phyloP scores from a whole-genome alignment of 2,329 filamentous ascomycete genomes.

The Lecanicillium sp. region DNA sequence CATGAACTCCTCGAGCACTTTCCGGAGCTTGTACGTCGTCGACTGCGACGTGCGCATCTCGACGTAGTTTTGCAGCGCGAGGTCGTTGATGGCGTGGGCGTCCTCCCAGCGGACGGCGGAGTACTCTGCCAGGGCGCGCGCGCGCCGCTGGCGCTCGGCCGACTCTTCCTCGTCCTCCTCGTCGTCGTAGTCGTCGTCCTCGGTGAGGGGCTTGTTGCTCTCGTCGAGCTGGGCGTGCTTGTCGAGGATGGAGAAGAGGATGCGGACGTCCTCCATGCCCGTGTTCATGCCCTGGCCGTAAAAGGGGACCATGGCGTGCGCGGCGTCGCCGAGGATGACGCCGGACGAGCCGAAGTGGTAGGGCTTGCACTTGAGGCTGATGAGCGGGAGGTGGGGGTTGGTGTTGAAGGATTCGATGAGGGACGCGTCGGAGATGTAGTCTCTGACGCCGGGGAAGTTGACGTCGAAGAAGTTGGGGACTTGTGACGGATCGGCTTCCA shows the following conservation, averaged over 20 bases:
- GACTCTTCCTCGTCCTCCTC: slow-evolving; percentile 16
- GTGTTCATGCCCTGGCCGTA: slow-evolving; percentile 98
- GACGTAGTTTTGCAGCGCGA: slow-evolving; percentile 84
- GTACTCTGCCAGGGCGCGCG: slow-evolving; percentile 68
- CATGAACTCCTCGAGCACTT: slow-evolving; percentile 78
- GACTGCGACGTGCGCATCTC: slow-evolving; percentile 91
- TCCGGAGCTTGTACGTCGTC: slow-evolving; percentile 70
- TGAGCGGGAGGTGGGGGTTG: slow-evolving; percentile 87
- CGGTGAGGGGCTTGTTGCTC: slow-evolving; percentile 34
- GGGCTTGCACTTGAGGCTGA: slow-evolving; percentile 87
- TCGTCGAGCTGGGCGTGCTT: slow-evolving; percentile 47
- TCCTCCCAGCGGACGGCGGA: slow-evolving; percentile 68
- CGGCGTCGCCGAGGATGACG: slow-evolving; percentile 87
- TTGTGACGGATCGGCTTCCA: slow-evolving; percentile 56
- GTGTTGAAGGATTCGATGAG: slow-evolving; percentile 67
- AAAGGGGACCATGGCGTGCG: slow-evolving; percentile 97
- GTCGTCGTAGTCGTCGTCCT: slow-evolving; percentile 10
- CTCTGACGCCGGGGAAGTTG: slow-evolving; percentile 81
- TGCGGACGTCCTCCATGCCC: slow-evolving; percentile 85
- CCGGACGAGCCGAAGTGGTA: slow-evolving; percentile 73
- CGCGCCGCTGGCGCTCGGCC: slow-evolving; percentile 49
- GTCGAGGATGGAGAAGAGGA: slow-evolving; percentile 79
- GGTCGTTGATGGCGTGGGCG: slow-evolving; percentile 83
- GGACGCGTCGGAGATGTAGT: slow-evolving; percentile 59
- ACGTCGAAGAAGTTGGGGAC: slow-evolving; percentile 70